phyloP scores from a whole-genome alignment of 2,329 filamentous ascomycete species.

The Teratosphaeria gauchensis region DNA sequence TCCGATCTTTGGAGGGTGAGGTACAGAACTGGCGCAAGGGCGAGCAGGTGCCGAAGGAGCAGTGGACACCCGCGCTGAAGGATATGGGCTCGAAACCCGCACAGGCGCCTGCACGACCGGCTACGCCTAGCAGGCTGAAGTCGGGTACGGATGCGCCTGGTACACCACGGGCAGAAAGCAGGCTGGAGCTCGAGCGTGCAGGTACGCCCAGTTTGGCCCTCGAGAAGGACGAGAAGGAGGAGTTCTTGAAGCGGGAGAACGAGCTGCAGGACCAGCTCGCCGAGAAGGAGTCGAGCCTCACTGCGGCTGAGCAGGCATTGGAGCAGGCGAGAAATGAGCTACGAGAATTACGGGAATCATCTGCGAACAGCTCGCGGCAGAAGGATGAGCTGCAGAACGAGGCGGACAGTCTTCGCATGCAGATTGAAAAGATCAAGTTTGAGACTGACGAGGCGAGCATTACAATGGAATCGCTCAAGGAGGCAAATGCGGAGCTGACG shows the following conservation, averaged over 20 bases:
- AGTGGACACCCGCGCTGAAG: conserved; percentile 63
- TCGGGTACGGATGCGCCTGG: conserved; percentile 40
- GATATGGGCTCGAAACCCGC: conserved; percentile 33
- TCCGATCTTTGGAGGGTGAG: conserved; percentile 73
- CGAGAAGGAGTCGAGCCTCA: conserved; percentile 78
- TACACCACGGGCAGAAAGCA: conserved; percentile 49
- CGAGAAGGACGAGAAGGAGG: conserved; percentile 94
- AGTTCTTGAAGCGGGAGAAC: conserved; percentile 90
- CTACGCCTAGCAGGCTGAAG: conserved; percentile 50
- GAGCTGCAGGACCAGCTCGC: conserved; percentile 94
- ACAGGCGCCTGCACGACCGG: conserved; percentile 44
- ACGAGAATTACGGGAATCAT: conserved; percentile 72
- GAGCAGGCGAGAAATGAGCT: conserved; percentile 82
- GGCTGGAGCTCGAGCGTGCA: conserved; percentile 64
- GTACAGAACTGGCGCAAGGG: conserved; percentile 80
- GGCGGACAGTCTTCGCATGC: conserved; percentile 91
- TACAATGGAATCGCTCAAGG: conserved; percentile 94
- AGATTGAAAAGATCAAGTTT: conserved; percentile 87
- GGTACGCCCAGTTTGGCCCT: conserved; percentile 79
- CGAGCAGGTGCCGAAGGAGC: conserved; percentile 79
- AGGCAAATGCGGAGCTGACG: conserved; percentile 89
- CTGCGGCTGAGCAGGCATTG: conserved; percentile 68
- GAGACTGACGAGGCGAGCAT: conserved; percentile 95
- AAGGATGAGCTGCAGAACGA: conserved; percentile 81
- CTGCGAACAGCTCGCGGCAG: conserved; percentile 72